These are phyloP conservation scores for Lactuca sativa DNA, from an alignment of 129 eudicot species.

Conservation along the genomic window DNA sequence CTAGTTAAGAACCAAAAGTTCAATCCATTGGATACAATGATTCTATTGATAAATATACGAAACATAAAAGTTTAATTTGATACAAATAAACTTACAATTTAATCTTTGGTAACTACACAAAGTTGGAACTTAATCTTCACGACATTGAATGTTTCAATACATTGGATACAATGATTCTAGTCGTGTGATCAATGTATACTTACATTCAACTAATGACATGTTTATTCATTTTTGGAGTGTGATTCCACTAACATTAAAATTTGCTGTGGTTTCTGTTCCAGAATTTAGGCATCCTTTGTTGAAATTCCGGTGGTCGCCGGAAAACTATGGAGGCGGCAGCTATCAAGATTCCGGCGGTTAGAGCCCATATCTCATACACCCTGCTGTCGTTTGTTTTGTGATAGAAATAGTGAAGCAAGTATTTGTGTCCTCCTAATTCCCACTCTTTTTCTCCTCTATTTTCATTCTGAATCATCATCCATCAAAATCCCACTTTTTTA, in stretches of 20 bases:
- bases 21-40: too few relatives aligned
- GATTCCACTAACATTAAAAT: background rate
- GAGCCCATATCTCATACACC: slow-evolving; percentile 52
- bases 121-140: too few relatives aligned
- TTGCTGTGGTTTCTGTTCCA: slow-evolving; percentile 36
- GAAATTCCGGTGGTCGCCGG: slow-evolving; percentile 50
- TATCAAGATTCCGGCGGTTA: slow-evolving; percentile 63
- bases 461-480: too few relatives aligned
- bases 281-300: slow-evolving; percentile 43
- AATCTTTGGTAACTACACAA: too few relatives aligned
- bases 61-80: too few relatives aligned
- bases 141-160: background rate
- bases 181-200: too few relatives aligned
- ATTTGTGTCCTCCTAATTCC: slow-evolving; percentile 55
- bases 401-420: slow-evolving; percentile 53
- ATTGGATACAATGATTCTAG: background rate
- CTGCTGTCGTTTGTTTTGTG: slow-evolving; percentile 28
- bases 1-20: too few relatives aligned
- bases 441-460: slow-evolving; percentile 8
- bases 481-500: too few relatives aligned
- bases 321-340: slow-evolving; percentile 55
- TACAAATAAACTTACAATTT: too few relatives aligned
- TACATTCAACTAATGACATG: too few relatives aligned
- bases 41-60: too few relatives aligned
- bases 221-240: background rate